These are phyloP conservation scores for Berberis vulgaris DNA, from an alignment of 164 flowering plant genomes.

Conservation along the genomic window DNA sequence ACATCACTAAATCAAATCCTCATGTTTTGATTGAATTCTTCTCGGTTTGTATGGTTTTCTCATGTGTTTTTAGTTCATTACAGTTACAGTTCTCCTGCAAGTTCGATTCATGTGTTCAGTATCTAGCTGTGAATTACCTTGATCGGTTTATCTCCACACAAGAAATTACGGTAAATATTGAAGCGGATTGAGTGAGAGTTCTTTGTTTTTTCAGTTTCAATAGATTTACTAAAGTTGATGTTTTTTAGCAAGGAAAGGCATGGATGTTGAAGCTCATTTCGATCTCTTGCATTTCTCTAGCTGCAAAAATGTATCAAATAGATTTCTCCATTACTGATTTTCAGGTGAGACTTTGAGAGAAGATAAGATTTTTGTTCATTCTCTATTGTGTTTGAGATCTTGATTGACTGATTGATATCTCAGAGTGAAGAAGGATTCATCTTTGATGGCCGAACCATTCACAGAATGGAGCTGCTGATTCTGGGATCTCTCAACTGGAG, in stretches of 20 bases:
- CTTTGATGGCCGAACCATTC: slow-evolving; percentile 39
- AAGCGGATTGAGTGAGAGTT: not conserved
- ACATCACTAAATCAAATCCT: not conserved
- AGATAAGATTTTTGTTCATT: no score
- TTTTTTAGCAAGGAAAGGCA: slow-evolving; percentile 40
- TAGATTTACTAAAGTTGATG: no score
- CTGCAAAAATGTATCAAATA: slow-evolving; percentile 52
- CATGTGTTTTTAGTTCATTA: not conserved
- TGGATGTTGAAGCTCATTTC: slow-evolving; percentile 51
- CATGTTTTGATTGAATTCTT: not conserved
- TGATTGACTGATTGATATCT: not conserved
- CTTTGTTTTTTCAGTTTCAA: not conserved
- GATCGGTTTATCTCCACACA: slow-evolving; percentile 57
- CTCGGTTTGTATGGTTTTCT: not conserved
- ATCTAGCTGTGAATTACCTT: slow-evolving; percentile 60
- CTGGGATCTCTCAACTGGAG: slow-evolving; percentile 65
- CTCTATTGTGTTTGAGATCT: not conserved
- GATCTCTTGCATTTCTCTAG: slow-evolving; percentile 44
- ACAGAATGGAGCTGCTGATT: slow-evolving; percentile 51
- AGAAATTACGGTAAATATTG: slow-evolving; percentile 31
- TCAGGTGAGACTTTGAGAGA: slow-evolving; percentile 26
- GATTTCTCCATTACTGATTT: slow-evolving; percentile 30
- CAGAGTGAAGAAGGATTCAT: slow-evolving; percentile 41
- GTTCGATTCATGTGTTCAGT: slow-evolving; percentile 36
- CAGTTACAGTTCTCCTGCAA: slow-evolving; percentile 24